phyloP scores from a whole-genome alignment of 106 monocot genomes.

The Dendrobium chrysotoxum region DNA sequence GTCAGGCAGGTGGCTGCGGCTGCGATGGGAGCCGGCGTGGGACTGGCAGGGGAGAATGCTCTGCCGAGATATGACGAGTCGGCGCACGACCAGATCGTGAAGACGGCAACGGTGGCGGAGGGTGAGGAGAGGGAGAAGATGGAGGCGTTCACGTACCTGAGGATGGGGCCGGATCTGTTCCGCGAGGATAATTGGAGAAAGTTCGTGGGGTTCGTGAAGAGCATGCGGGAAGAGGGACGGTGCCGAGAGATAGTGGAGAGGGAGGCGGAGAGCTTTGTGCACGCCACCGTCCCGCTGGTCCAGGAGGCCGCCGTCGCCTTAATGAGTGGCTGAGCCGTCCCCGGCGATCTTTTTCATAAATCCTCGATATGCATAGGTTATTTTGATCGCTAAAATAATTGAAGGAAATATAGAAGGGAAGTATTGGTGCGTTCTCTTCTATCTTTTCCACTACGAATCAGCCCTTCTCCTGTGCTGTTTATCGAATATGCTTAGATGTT shows the following conservation, averaged over 20 bases:
- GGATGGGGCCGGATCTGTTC: constrained; percentile 60
- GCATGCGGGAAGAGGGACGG: constrained; percentile 37
- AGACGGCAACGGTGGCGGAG: constrained; percentile 23
- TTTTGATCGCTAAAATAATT: no score
- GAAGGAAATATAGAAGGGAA: no score
- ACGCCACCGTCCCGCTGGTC: constrained; percentile 31
- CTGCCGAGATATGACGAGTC: constrained; percentile 69
- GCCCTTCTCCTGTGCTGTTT: no score
- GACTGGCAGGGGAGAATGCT: constrained; percentile 88
- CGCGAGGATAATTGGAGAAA: constrained; percentile 55
- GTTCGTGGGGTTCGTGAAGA: constrained; percentile 66
- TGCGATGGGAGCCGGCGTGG: constrained; percentile 44
- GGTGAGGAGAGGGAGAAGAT: constrained; percentile 22
- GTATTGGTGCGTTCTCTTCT: no score
- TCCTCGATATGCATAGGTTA: no score
- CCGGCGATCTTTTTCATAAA: no score
- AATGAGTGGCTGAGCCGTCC: constrained; percentile 13
- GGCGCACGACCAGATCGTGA: constrained; percentile 57
- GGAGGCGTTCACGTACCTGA: constrained; percentile 76
- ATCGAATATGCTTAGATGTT: no score
- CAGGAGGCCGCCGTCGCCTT: constrained; percentile 46
- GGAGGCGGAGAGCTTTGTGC: constrained; percentile 35
- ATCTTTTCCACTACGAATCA: no score
- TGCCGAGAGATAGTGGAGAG: constrained; percentile 36
- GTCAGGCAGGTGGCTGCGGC: constrained; percentile 66